phyloP scores from a whole-genome alignment of 2,329 filamentous ascomycete genomes.

The Cladorrhinum sp. region DNA sequence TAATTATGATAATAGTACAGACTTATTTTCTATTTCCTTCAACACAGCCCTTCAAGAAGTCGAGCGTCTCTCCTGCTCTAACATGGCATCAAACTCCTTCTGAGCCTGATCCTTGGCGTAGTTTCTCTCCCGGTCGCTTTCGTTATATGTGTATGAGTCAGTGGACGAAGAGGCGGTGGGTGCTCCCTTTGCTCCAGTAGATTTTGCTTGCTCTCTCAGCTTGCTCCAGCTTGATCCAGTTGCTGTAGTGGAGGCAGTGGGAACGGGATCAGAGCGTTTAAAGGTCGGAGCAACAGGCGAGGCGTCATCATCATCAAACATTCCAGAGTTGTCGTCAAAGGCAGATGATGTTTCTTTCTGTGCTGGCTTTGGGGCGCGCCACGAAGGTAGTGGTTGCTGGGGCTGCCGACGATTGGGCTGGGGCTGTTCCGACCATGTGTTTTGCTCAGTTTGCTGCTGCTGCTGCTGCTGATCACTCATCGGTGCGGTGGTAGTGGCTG shows the following conservation, averaged over 20 bases:
- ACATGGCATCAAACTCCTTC: constrained; percentile 31
- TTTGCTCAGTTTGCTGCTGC: constrained; percentile 5
- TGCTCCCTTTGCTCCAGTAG: constrained; percentile 2
- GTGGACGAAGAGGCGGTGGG: neutral
- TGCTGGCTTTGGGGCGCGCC: neutral
- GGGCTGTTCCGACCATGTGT: constrained; percentile 7
- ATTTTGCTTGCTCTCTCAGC: constrained; percentile 20
- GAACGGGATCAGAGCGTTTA: neutral
- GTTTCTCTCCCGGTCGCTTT: constrained; percentile 22
- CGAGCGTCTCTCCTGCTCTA: constrained; percentile 25
- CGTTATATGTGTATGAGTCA: constrained; percentile 20
- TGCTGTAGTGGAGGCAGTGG: neutral
- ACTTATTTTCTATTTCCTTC: neutral
- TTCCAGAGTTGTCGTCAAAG: constrained; percentile 21
- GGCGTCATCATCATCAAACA: constrained; percentile 26
- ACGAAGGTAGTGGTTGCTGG: neutral
- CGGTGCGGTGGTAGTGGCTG: neutral
- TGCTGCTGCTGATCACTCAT: neutral
- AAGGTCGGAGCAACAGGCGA: constrained; percentile 23
- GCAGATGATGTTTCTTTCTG: neutral
- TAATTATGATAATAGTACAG: neutral
- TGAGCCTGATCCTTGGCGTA: constrained; percentile 27
- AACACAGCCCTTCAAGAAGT: neutral
- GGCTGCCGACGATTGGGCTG: neutral
- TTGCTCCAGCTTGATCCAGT: constrained; percentile 19